Conservation (phyloP, 495 filamentous ascomycete species). For the Neurospora discreta region DNA sequence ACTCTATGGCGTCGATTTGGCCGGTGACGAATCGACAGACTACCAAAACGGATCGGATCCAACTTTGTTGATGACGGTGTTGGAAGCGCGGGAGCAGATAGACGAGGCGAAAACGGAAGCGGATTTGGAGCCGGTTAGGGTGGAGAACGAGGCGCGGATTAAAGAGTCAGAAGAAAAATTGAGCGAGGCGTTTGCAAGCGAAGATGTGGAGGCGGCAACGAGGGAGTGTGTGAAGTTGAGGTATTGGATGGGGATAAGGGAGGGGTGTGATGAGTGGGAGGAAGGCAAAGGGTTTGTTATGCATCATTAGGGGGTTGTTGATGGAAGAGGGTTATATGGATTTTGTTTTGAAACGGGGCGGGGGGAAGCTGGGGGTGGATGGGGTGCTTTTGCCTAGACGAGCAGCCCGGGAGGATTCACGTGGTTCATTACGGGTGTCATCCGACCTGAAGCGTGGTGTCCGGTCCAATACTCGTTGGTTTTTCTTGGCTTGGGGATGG, state of each 20-base stretch:
- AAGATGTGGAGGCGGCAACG: conserved; percentile 56
- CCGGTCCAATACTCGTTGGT: background rate
- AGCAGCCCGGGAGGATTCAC: background rate
- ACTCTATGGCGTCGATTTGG: conserved; percentile 63
- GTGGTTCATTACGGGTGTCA: background rate
- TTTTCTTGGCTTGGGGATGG: background rate
- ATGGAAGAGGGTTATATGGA: background rate
- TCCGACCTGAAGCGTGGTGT: background rate
- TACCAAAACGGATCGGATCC: conserved; percentile 58
- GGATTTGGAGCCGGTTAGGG: conserved; percentile 47
- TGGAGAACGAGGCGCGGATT: conserved; percentile 59
- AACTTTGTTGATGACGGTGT: conserved; percentile 72
- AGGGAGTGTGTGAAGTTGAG: conserved; percentile 63
- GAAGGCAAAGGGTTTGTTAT: conserved; percentile 57
- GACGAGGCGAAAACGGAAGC: conserved; percentile 61
- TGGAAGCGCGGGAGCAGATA: conserved; percentile 78
- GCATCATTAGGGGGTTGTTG: conserved; percentile 39
- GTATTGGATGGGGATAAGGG: conserved; percentile 85
- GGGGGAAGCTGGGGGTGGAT: background rate
- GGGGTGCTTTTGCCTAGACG: background rate
- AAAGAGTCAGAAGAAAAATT: conserved; percentile 44
- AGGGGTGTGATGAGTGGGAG: conserved; percentile 74
- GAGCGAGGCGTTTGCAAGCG: conserved; percentile 49
- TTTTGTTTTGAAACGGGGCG: background rate
- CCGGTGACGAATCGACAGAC: conserved; percentile 55